Base-by-base conservation (phyloP, 2,329 filamentous ascomycete genomes). In the Calycina herbarum region DNA sequence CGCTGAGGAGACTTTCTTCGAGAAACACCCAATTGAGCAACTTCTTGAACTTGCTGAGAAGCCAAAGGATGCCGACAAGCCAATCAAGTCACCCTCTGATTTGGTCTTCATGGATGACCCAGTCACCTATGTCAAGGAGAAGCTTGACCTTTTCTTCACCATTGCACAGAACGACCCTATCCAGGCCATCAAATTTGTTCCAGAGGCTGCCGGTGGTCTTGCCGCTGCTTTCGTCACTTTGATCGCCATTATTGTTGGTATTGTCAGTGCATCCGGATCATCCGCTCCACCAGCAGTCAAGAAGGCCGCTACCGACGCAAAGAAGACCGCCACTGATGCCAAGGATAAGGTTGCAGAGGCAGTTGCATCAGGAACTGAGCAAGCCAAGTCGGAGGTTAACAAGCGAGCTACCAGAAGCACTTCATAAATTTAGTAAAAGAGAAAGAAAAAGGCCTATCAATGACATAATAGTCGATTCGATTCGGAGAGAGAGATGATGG, bases 51-150 rank as follows among this genome's bases (percentile, higher is more conserved):
- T 91, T 73, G 90, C 89, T 66, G 85, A 85, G 74, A 92, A 90
- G 86, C 94, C 94, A 76, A 93, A 94, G 86, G 77, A 85, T 13
- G 79, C 81, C 13, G 76, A 76, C 64, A 82, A 87, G 70, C 86
- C 86, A 77, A 82, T 87, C 75, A 87, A 89, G 80, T 90, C 88
- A 61, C 89, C 91, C 70, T 84, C 81, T 67, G 91, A 94, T 79
- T 88, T 96, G 71, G 89, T 87, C 79, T 98, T 99, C 89, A 81
- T 87, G 75, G 94, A 97, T 70, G 92, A 97, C 84, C 95, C 95
- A 59, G 86, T 97, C 73, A 82, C 82, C 73, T 99, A 91, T 80
- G 79, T 97, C 80, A 92, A 89, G 81, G 92, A 97, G 89, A 98
- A 97, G 88, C 79, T 96, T 68, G 90, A 96, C 73, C 88, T 96